Base-by-base conservation (phyloP, 495 filamentous ascomycete genomes). In the Lepidopterella palustris region DNA sequence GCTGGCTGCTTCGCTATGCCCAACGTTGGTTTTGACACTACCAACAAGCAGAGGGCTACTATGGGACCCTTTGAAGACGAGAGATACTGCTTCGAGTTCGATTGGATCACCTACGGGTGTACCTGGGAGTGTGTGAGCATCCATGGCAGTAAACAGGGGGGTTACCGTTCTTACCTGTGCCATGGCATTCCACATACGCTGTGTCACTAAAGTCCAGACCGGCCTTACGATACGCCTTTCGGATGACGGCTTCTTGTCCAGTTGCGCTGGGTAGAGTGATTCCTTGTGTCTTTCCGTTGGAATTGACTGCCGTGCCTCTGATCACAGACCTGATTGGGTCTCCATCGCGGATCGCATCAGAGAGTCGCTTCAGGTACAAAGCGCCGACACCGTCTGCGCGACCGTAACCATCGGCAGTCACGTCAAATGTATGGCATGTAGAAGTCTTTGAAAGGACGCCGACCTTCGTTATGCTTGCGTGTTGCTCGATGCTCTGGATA, bases 11-110 rank as follows among this genome's bases (percentile, higher is more conserved):
- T 70, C 70, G 0, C 60, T 20, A 51, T 72, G 70, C 0, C 70
- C 70, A 11, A 73, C 42, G 54, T 73, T 73, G 1, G 68, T 58
- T 52, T 74, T 74, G 15, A 65, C 39, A 1, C 59, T 45, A 0
- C 63, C 63, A 18, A 66, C 29, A 11, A 62, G 57, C 13, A 66
- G 26, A 0, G 51, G 76, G 49, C 39, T 47, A 4, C 21, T 11
- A 13, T 5, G 15, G 0, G 68, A 64, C 0, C 42, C 0, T 61
- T 68, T 66, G 60, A 83, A 78, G 2, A 77, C 71, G 4, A 71
- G 69, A 2, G 69, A 73, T 54, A 85, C 81, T 1, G 84, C 84
- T 3, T 68, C 74, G 0, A 77, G 72, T 62, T 89, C 86, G 1
- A 82, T 76, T 0, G 83, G 84, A 62, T 88, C 86, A 10, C 63